Evolutionary conservation across 2,329 filamentous ascomycete genomes (phyloP).

Genomic region (Pseudopithomyces chartarum): DNA sequence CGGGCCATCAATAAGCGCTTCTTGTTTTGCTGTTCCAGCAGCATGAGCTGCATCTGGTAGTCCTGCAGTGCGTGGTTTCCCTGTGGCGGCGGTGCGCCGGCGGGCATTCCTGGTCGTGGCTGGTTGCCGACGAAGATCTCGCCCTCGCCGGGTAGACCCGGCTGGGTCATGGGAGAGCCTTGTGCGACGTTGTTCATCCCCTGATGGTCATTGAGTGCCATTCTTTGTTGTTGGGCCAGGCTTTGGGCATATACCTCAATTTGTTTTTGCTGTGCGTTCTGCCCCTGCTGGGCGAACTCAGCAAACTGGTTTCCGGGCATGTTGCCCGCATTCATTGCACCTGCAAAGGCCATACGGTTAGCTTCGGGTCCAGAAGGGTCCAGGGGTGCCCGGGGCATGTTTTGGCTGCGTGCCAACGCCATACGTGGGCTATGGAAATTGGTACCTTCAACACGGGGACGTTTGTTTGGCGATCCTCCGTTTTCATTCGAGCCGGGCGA

Average conservation of each 20-base stretch:
- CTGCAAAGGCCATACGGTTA: constrained; percentile 66
- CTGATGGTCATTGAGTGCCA: constrained; percentile 82
- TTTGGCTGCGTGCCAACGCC: constrained; percentile 23
- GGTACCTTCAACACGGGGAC: constrained; percentile 76
- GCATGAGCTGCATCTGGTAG: constrained; percentile 88
- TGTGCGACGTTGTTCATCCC: constrained; percentile 72
- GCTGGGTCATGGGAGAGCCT: constrained; percentile 81
- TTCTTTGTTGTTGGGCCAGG: constrained; percentile 80
- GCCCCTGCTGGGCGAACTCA: constrained; percentile 59
- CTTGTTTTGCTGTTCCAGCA: constrained; percentile 86
- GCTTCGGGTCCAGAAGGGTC: constrained; percentile 61
- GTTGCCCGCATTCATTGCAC: constrained; percentile 75
- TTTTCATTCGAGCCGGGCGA: constrained; percentile 86
- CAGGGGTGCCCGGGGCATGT: constrained; percentile 22
- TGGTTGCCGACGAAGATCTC: constrained; percentile 43
- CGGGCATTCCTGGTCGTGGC: constrained; percentile 58
- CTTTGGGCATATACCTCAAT: constrained; percentile 87
- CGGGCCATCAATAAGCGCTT: constrained; percentile 83
- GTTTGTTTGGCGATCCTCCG: constrained; percentile 89
- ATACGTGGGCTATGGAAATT: not conserved
- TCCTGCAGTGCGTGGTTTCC: constrained; percentile 84
- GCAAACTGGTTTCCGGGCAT: constrained; percentile 80
- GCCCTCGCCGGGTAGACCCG: constrained; percentile 46
- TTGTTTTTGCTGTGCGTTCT: constrained; percentile 75
- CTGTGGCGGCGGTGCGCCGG: constrained; percentile 59